A percentile compares a stretch with the other conserved stretches of the same genome.
These are phyloP conservation scores for Zhuliangozyma parablackwelliae DNA, from an alignment of 1,139 yeast species.

Conservation along the genomic window DNA sequence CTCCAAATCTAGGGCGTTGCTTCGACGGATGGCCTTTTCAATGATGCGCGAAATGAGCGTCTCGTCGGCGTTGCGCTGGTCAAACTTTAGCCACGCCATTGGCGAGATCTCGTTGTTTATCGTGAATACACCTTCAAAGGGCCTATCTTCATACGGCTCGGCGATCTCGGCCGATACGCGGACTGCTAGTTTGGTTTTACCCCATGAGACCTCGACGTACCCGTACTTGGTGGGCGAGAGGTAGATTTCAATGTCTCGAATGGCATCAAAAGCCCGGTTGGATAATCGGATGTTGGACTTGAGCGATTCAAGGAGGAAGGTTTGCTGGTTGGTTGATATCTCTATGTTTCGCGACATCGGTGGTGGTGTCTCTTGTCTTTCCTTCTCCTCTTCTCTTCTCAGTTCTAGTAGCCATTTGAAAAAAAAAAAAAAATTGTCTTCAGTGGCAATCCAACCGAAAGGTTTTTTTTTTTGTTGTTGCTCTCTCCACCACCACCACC, in stretches of 20 bases:
- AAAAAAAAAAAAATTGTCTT: no score
- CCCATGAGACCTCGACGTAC: slow-evolving; percentile 71
- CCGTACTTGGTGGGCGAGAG: slow-evolving; percentile 71
- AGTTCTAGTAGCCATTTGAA: no score
- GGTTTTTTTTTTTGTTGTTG: not conserved
- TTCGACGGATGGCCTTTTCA: slow-evolving; percentile 86
- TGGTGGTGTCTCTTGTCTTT: not conserved
- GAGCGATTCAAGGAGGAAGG: slow-evolving; percentile 59
- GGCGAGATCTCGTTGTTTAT: slow-evolving; percentile 85
- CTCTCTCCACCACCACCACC: not conserved
- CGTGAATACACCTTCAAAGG: slow-evolving; percentile 85
- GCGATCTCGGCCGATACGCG: slow-evolving; percentile 77
- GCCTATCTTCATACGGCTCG: slow-evolving; percentile 84
- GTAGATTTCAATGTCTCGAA: slow-evolving; percentile 58
- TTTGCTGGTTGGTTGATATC: slow-evolving; percentile 61
- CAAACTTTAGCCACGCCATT: slow-evolving; percentile 84
- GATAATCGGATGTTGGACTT: slow-evolving; percentile 63
- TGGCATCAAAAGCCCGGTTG: slow-evolving; percentile 60
- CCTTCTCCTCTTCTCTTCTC: no score
- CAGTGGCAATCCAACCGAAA: no score
- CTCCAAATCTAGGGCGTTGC: slow-evolving; percentile 87
- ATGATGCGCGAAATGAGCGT: slow-evolving; percentile 71
- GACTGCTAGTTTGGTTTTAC: slow-evolving; percentile 70
- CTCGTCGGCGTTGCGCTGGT: slow-evolving; percentile 67
- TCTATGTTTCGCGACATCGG: slow-evolving; percentile 54